phyloP scores from a whole-genome alignment of 805 yeast genomes.

The Kuraishia cidri region DNA sequence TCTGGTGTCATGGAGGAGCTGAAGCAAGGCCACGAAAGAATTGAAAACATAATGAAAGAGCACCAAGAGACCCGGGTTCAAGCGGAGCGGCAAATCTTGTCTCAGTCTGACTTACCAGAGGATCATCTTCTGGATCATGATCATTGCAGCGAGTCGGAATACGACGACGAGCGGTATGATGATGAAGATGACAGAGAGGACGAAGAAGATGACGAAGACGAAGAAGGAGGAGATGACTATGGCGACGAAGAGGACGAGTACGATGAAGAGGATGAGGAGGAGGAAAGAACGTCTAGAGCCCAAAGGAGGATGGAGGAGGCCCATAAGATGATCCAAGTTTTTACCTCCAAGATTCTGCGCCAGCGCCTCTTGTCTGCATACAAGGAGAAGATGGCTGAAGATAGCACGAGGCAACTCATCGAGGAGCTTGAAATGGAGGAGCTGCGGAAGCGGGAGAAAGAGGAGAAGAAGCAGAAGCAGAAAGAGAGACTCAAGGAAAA shows the following conservation, averaged over 20 bases:
- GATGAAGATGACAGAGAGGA: slow-evolving; percentile 7
- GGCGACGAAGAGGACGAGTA: slow-evolving; percentile 27
- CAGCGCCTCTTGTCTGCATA: slow-evolving; percentile 67
- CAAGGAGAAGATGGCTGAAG: slow-evolving; percentile 75
- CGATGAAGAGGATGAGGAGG: slow-evolving; percentile 29
- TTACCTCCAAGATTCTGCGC: slow-evolving; percentile 71
- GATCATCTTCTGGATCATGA: no score
- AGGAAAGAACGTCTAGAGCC: slow-evolving; percentile 44
- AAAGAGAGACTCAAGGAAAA: slow-evolving; percentile 67
- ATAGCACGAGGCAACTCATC: slow-evolving; percentile 50
- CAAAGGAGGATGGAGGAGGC: slow-evolving; percentile 65
- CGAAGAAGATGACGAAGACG: slow-evolving; percentile 9
- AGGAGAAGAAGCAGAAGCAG: slow-evolving; percentile 54
- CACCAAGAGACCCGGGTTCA: no score
- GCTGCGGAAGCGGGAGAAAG: slow-evolving; percentile 51
- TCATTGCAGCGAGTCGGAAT: slow-evolving; percentile 8
- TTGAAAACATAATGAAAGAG: no score
- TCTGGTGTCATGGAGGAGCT: no score
- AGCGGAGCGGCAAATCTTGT: no score
- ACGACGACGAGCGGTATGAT: slow-evolving; percentile 6
- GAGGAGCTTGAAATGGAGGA: slow-evolving; percentile 69
- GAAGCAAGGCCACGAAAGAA: no score
- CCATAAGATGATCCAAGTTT: slow-evolving; percentile 68
- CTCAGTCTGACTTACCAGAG: neutral
- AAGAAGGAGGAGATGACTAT: slow-evolving; percentile 24